Conservation (phyloP, 2,329 filamentous ascomycete genomes). For the Exserohilum turcica region DNA sequence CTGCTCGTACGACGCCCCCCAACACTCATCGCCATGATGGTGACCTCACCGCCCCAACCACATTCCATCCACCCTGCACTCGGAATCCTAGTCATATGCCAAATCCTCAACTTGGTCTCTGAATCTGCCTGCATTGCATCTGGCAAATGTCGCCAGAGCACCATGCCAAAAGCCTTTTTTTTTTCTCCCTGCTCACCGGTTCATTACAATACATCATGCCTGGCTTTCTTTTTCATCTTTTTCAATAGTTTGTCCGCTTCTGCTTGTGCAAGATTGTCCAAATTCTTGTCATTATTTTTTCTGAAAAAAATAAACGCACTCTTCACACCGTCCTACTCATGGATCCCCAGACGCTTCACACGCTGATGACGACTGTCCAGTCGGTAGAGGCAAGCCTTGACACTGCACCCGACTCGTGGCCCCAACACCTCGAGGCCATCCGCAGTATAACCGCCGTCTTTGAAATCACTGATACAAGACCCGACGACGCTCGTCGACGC, state of each 20-base stretch:
- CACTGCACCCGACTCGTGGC: constrained; percentile 38
- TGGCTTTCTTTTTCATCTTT: background rate
- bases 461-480: constrained; percentile 23
- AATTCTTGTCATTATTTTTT: background rate
- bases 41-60: background rate
- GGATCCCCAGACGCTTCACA: constrained; percentile 21
- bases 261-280: background rate
- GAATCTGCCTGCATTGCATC: background rate
- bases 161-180: background rate
- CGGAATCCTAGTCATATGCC: background rate
- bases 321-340: constrained; percentile 7
- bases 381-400: constrained; percentile 44
- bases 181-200: background rate
- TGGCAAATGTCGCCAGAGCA: background rate
- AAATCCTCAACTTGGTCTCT: background rate
- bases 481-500: constrained; percentile 17
- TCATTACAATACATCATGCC: background rate
- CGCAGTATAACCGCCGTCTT: constrained; percentile 24
- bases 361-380: constrained; percentile 33
- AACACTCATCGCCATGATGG: background rate
- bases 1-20: background rate
- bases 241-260: background rate
- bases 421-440: constrained; percentile 28
- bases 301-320: background rate
- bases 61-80: background rate